Conservation (phyloP, 305 asterid species). For the Fraxinus greggii region DNA sequence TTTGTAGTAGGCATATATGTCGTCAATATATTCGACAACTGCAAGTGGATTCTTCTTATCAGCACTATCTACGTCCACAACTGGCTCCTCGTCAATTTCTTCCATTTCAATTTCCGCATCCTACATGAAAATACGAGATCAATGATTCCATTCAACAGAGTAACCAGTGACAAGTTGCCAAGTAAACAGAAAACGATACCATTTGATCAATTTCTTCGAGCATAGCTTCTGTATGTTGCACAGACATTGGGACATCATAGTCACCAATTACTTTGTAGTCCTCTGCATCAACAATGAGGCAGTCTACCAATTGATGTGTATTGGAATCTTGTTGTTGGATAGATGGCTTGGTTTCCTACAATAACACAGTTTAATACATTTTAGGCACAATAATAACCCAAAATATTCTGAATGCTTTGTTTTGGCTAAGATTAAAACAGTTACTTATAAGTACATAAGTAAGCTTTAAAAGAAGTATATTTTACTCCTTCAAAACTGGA, state of each 20-base stretch:
- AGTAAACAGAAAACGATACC: constrained; percentile 38
- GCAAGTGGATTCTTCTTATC: constrained; percentile 56
- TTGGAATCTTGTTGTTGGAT: constrained; percentile 16
- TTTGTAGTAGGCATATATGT: constrained; percentile 47
- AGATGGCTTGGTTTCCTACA: constrained; percentile 47
- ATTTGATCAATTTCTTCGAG: constrained; percentile 74
- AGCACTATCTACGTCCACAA: constrained; percentile 46
- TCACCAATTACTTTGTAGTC: constrained; percentile 35
- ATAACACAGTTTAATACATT: background rate
- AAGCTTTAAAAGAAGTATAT: background rate
- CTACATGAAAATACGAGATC: constrained; percentile 29
- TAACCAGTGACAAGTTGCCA: background rate
- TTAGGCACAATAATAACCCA: background rate
- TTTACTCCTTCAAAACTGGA: background rate
- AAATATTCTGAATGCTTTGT: background rate
- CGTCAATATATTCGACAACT: constrained; percentile 59
- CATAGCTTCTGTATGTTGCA: constrained; percentile 76
- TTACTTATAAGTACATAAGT: background rate
- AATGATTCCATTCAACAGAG: background rate
- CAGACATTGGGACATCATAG: constrained; percentile 59
- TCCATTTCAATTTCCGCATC: constrained; percentile 62
- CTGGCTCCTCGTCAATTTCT: constrained; percentile 34
- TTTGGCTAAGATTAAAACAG: background rate
- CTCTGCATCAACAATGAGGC: constrained; percentile 44
- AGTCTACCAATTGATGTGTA: constrained; percentile 32